Percentiles rank a stretch among this genome's conserved stretches.
Evolutionary conservation across 805 yeast genomes (phyloP).

Genomic region (Schwanniomyces vanrijiae): DNA sequence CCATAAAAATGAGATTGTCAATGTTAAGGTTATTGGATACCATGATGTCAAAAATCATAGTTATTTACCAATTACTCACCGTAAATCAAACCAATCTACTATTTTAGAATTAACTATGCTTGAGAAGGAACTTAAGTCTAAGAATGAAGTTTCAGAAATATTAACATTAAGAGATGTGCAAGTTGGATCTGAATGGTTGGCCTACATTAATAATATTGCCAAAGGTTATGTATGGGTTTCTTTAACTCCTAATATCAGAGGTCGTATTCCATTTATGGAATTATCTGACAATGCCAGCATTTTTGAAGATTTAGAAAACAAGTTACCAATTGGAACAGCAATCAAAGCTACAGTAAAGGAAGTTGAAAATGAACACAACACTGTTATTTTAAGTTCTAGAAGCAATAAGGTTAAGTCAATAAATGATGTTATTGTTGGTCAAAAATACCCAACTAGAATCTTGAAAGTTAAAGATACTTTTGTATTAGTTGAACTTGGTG

Average conservation of each 20-base stretch:
- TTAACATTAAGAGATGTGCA: slow-evolving; percentile 42
- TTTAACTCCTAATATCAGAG: slow-evolving; percentile 66
- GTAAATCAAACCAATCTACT: slow-evolving; percentile 49
- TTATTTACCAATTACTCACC: slow-evolving; percentile 64
- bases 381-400: slow-evolving; percentile 53
- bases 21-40: slow-evolving; percentile 71
- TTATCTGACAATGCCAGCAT: slow-evolving; percentile 53
- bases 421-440: slow-evolving; percentile 54
- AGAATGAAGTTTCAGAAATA: slow-evolving; percentile 24
- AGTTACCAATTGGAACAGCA: slow-evolving; percentile 73
- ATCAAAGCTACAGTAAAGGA: slow-evolving; percentile 55
- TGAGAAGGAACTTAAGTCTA: slow-evolving; percentile 35
- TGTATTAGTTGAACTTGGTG: slow-evolving; percentile 70
- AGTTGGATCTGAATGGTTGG: slow-evolving; percentile 52
- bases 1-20: slow-evolving; percentile 55
- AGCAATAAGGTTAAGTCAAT: slow-evolving; percentile 38
- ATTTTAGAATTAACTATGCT: slow-evolving; percentile 66
- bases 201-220: slow-evolving; percentile 64
- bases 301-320: slow-evolving; percentile 50
- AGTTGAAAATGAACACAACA: slow-evolving; percentile 53
- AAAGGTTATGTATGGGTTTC: slow-evolving; percentile 67
- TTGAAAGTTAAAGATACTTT: slow-evolving; percentile 56
- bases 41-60: slow-evolving; percentile 70
- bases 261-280: slow-evolving; percentile 65
- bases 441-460: slow-evolving; percentile 60